A percentile compares a stretch with the other conserved stretches of the same genome.
Evolutionary conservation across 2,329 filamentous ascomycete species (phyloP).

Genomic region (Hymenoscyphus linearis): DNA sequence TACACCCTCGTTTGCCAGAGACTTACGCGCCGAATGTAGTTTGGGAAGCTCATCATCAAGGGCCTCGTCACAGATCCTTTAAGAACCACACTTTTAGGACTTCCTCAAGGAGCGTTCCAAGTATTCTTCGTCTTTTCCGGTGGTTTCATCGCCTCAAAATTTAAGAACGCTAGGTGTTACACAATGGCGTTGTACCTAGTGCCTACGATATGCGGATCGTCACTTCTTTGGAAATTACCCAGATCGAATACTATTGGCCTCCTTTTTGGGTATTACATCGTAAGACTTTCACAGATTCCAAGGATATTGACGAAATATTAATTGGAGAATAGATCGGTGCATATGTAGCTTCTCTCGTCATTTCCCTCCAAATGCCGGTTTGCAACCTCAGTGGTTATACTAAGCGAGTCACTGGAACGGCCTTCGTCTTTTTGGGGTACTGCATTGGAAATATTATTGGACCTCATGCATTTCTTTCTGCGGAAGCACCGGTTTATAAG

Average conservation of each 20-base stretch:
- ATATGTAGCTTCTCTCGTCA: constrained; percentile 47
- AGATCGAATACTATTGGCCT: constrained; percentile 28
- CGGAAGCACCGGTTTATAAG: constrained; percentile 39
- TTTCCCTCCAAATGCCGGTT: constrained; percentile 48
- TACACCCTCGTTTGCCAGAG: not conserved
- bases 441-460: constrained; percentile 25
- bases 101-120: constrained; percentile 50
- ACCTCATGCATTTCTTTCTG: constrained; percentile 45
- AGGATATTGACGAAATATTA: not conserved
- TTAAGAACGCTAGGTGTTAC: constrained; percentile 44
- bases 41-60: constrained; percentile 51
- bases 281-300: not conserved
- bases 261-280: constrained; percentile 31
- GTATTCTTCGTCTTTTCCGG: constrained; percentile 49
- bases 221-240: constrained; percentile 28
- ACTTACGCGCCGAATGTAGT: constrained; percentile 25
- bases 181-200: constrained; percentile 29
- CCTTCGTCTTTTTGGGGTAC: constrained; percentile 33
- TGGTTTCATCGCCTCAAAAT: constrained; percentile 45
- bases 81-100: constrained; percentile 46
- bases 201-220: constrained; percentile 29
- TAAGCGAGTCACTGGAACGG: constrained; percentile 42
- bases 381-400: constrained; percentile 38
- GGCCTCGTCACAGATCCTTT: constrained; percentile 40
- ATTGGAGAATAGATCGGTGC: constrained; percentile 29